Conservation (phyloP, 768 basidiomycete genomes). For the Stropharia rugosoannulata region DNA sequence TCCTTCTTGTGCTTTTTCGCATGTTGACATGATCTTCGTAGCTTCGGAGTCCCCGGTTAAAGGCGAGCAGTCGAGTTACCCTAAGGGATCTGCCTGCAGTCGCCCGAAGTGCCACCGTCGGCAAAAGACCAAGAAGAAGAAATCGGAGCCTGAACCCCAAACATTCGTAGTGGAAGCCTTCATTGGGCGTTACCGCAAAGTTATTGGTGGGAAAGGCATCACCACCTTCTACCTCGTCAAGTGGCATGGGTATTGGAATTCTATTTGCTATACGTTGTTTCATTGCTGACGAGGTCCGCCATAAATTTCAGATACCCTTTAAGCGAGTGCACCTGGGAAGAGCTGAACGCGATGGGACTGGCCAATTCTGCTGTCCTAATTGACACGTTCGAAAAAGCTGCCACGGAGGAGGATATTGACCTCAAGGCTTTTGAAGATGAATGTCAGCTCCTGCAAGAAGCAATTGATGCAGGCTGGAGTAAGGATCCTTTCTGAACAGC, state of each 20-base stretch:
- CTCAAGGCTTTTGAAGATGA: conserved; percentile 21
- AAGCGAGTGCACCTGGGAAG: conserved; percentile 35
- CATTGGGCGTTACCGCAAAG: conserved; percentile 28
- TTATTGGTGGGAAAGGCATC: conserved; percentile 21
- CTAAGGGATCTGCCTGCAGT: neutral
- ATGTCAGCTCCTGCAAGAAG: conserved; percentile 29
- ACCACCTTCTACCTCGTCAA: conserved; percentile 34
- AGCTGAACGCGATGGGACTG: conserved; percentile 22
- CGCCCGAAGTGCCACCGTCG: conserved; percentile 2
- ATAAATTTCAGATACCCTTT: conserved; percentile 29
- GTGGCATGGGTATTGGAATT: conserved; percentile 35
- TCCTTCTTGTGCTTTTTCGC: neutral
- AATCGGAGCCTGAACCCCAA: conserved; percentile 10
- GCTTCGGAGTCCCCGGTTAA: conserved; percentile 2
- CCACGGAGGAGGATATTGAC: conserved; percentile 26
- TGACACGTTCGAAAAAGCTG: conserved; percentile 27
- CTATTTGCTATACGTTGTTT: neutral
- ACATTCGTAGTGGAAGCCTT: conserved; percentile 33
- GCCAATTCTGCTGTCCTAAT: conserved; percentile 26
- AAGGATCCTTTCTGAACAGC: neutral
- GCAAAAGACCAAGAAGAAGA: conserved; percentile 6
- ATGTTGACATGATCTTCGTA: neutral
- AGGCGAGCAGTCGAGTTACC: neutral
- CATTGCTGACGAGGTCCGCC: neutral
- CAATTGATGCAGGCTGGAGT: conserved; percentile 29